phyloP scores from a whole-genome alignment of 768 basidiomycete species.

The Boletus tomentosulus region DNA sequence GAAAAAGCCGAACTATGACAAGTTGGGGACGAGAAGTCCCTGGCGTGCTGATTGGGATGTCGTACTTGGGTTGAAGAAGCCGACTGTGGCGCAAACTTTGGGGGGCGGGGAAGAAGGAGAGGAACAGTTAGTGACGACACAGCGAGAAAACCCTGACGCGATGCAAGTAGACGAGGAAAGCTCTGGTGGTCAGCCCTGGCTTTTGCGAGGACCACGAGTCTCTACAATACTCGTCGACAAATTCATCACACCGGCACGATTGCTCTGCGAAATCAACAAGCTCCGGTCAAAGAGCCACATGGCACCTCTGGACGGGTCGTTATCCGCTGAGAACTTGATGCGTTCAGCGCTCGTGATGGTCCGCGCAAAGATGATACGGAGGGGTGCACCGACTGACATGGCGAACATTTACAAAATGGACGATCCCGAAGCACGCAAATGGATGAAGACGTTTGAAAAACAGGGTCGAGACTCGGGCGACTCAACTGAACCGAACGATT shows the following conservation, averaged over 20 bases:
- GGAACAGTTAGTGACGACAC: conserved; percentile 50
- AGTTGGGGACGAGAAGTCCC: conserved; percentile 61
- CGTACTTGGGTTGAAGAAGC: conserved; percentile 51
- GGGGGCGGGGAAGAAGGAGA: conserved; percentile 14
- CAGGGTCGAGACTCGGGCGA: conserved; percentile 10
- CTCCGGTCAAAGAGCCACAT: conserved; percentile 55
- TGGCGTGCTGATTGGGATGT: conserved; percentile 76
- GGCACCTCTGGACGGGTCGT: conserved; percentile 30
- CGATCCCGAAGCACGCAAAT: conserved; percentile 48
- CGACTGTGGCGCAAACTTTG: conserved; percentile 4
- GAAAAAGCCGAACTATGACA: conserved; percentile 72
- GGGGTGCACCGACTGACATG: conserved; percentile 73
- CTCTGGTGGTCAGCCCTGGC: conserved; percentile 49
- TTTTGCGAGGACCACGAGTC: conserved; percentile 58
- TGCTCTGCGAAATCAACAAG: conserved; percentile 55
- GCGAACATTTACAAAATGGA: conserved; percentile 66
- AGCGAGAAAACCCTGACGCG: conserved; percentile 42
- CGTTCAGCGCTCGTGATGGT: conserved; percentile 67
- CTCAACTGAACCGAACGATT: conserved; percentile 19
- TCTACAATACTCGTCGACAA: conserved; percentile 42
- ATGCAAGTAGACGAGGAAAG: conserved; percentile 7
- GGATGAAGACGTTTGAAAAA: conserved; percentile 37
- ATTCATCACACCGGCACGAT: conserved; percentile 39
- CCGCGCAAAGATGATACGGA: conserved; percentile 51
- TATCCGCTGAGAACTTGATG: conserved; percentile 44